Conservation (phyloP, 306 rosid genomes). For the Mucuna pruriens region DNA sequence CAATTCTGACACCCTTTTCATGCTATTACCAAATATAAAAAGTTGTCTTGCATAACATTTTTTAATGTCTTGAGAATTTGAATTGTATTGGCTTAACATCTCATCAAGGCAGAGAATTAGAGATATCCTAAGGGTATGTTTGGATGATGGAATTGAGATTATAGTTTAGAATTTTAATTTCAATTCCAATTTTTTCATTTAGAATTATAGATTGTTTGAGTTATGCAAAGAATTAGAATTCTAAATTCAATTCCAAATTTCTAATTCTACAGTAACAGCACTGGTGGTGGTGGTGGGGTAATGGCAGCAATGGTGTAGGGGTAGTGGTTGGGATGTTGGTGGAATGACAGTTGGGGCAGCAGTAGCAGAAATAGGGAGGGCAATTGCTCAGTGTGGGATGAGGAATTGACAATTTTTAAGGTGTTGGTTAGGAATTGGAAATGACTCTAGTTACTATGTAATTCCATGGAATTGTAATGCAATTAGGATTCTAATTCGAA, state of each 20-base stretch:
- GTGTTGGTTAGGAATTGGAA: not conserved
- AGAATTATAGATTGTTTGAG: not conserved
- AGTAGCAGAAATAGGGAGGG: not conserved
- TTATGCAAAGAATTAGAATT: not conserved
- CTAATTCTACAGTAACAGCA: not conserved
- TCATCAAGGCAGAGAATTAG: slow-evolving; percentile 24
- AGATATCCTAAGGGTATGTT: slow-evolving; percentile 25
- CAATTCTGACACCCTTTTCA: slow-evolving; percentile 16
- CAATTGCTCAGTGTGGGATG: not conserved
- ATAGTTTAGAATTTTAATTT: not conserved
- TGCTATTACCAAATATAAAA: slow-evolving; percentile 27
- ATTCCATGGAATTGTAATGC: not conserved
- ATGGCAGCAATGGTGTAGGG: too few relatives aligned
- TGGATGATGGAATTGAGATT: not conserved
- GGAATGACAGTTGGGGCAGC: not conserved
- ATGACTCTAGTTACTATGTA: not conserved
- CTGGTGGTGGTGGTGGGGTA: not conserved
- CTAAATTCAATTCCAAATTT: not conserved
- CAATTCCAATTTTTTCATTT: not conserved
- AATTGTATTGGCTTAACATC: slow-evolving; percentile 21
- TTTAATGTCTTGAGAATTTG: not conserved
- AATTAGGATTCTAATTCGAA: not conserved
- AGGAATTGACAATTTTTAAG: not conserved
- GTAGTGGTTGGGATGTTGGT: not conserved
- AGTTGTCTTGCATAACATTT: not conserved